These are phyloP conservation scores for Scopulariopsis brevicaulis DNA, from an alignment of 2,329 filamentous ascomycete species.

Conservation along the genomic window DNA sequence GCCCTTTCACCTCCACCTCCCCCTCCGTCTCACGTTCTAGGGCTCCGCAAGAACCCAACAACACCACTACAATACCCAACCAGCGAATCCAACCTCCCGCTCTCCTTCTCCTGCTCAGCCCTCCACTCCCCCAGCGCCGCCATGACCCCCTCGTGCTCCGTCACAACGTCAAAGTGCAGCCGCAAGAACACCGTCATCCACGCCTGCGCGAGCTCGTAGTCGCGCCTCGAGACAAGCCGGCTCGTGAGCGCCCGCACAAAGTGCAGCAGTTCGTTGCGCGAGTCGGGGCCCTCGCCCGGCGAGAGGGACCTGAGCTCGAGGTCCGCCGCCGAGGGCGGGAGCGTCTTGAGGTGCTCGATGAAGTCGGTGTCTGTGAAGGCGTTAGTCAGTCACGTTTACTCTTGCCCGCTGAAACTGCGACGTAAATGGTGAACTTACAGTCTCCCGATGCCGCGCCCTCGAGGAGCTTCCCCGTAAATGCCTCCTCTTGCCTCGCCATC, in stretches of 20 bases:
- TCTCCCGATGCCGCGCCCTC: slow-evolving; percentile 40
- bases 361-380: slow-evolving; percentile 45
- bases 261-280: slow-evolving; percentile 58
- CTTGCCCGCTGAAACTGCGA: background rate
- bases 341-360: slow-evolving; percentile 65
- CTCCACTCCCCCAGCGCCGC: slow-evolving; percentile 59
- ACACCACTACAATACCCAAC: slow-evolving; percentile 86
- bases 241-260: slow-evolving; percentile 76
- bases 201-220: slow-evolving; percentile 89
- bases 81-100: slow-evolving; percentile 57
- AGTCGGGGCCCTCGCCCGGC: slow-evolving; percentile 22
- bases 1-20: background rate
- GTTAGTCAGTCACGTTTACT: slow-evolving; percentile 9
- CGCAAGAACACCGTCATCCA: slow-evolving; percentile 95
- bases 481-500: slow-evolving; percentile 38
- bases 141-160: slow-evolving; percentile 40
- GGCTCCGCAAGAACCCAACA: slow-evolving; percentile 64
- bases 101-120: slow-evolving; percentile 59
- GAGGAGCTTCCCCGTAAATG: slow-evolving; percentile 46
- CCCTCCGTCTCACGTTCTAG: slow-evolving; percentile 29
- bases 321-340: slow-evolving; percentile 78
- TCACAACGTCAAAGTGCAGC: slow-evolving; percentile 54
- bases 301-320: slow-evolving; percentile 78
- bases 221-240: slow-evolving; percentile 55
- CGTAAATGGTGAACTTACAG: slow-evolving; percentile 35